A percentile compares a stretch with the other conserved stretches of the same genome.
phyloP scores from a whole-genome alignment of 352 stramenopile species.

The Globisporangium perplexum region DNA sequence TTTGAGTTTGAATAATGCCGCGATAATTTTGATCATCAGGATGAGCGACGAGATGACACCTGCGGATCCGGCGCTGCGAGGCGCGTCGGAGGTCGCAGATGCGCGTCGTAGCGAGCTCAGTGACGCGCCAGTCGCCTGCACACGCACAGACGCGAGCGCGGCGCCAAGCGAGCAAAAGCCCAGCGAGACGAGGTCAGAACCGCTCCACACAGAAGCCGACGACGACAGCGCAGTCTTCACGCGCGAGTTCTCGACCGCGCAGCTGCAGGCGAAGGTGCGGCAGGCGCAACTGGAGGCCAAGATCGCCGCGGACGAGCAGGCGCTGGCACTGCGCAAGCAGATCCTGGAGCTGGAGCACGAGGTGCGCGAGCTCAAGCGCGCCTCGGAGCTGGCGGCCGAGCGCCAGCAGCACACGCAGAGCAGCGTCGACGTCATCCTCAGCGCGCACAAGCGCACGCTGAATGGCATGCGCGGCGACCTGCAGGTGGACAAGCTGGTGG shows the following conservation, averaged over 20 bases:
- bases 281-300: slow-evolving; percentile 52
- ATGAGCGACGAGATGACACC: slow-evolving; percentile 1
- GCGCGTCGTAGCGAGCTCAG: slow-evolving; percentile 7
- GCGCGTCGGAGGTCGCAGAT: slow-evolving; percentile 1
- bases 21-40: neutral
- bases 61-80: neutral
- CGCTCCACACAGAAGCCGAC: too few species aligned
- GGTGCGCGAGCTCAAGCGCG: slow-evolving; percentile 10
- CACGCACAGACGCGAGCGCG: neutral
- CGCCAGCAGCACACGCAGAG: slow-evolving; percentile 27
- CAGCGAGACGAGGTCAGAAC: neutral
- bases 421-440: slow-evolving; percentile 34
- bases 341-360: slow-evolving; percentile 32
- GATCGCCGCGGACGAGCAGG: slow-evolving; percentile 38
- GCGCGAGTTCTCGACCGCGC: slow-evolving; percentile 32
- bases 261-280: slow-evolving; percentile 45
- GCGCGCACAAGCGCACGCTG: slow-evolving; percentile 45
- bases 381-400: slow-evolving; percentile 18
- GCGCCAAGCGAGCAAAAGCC: neutral
- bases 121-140: neutral
- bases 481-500: slow-evolving; percentile 39
- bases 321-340: slow-evolving; percentile 35
- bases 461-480: slow-evolving; percentile 42
- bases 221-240: too few species aligned
- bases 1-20: too few species aligned